Percentiles rank a stretch among this genome's conserved stretches.
phyloP scores from a whole-genome alignment of 352 stramenopile genomes.

The Blastocystis sp. region DNA sequence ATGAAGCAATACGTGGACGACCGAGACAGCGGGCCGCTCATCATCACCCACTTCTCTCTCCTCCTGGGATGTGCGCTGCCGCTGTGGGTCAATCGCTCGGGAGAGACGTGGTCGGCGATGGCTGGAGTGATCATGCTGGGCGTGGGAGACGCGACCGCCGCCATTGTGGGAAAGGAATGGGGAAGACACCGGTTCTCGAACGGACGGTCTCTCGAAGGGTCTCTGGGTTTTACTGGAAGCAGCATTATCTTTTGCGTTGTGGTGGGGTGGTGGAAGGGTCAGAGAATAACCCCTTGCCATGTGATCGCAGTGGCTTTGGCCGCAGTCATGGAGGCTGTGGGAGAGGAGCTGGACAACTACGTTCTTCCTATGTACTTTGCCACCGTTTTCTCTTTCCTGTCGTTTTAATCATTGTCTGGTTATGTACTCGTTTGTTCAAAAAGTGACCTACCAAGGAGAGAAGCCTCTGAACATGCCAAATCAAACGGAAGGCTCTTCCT shows the following conservation, averaged over 20 bases:
- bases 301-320: neutral
- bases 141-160: neutral
- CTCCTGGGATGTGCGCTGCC: constrained; percentile 27
- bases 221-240: neutral
- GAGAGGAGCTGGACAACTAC: constrained; percentile 38
- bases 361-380: constrained; percentile 18
- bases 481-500: too few relatives aligned
- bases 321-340: neutral
- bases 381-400: neutral
- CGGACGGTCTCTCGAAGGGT: neutral
- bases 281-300: neutral
- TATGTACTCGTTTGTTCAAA: neutral
- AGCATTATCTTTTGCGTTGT: neutral
- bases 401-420: constrained; percentile 2
- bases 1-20: constrained; percentile 13
- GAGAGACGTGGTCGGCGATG: neutral
- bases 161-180: neutral
- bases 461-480: neutral
- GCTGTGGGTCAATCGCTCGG: neutral
- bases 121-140: neutral
- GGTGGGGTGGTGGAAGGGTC: neutral
- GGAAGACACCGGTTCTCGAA: neutral
- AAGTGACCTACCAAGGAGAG: neutral
- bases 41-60: constrained; percentile 52
- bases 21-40: constrained; percentile 1